Conservation (phyloP, 768 basidiomycete genomes). For the Tylopilus subfusipes region DNA sequence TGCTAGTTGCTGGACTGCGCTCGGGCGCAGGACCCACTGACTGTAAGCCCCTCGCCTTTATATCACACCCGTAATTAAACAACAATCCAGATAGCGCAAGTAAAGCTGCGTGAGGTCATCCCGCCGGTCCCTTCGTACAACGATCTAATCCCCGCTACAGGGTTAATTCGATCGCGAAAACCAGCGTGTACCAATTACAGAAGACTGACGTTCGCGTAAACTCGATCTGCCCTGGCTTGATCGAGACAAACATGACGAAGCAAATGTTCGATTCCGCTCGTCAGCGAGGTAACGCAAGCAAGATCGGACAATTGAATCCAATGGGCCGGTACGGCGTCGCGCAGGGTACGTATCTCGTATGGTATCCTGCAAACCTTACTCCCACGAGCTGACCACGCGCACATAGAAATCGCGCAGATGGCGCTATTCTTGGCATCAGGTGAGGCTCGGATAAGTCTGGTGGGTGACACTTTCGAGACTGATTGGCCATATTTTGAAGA, state of each 20-base stretch:
- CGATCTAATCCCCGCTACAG: slow-evolving; percentile 36
- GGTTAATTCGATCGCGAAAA: slow-evolving; percentile 86
- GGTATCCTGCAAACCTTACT: slow-evolving; percentile 10
- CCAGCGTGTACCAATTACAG: slow-evolving; percentile 73
- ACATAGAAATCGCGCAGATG: slow-evolving; percentile 77
- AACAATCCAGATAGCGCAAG: slow-evolving; percentile 72
- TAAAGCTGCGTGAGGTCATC: slow-evolving; percentile 76
- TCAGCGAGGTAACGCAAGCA: slow-evolving; percentile 63
- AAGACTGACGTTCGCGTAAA: slow-evolving; percentile 86
- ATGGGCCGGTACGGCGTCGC: slow-evolving; percentile 77
- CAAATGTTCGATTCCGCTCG: slow-evolving; percentile 76
- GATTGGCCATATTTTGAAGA: slow-evolving; percentile 41
- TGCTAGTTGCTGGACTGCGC: slow-evolving; percentile 75
- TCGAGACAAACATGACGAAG: slow-evolving; percentile 90
- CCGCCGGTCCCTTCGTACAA: not conserved
- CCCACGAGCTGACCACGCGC: slow-evolving; percentile 11
- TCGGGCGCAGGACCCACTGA: slow-evolving; percentile 81
- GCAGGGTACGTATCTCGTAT: slow-evolving; percentile 50
- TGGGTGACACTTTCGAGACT: slow-evolving; percentile 3
- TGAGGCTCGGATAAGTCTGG: slow-evolving; percentile 31
- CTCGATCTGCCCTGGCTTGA: slow-evolving; percentile 85
- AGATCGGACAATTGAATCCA: slow-evolving; percentile 80
- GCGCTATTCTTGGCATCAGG: slow-evolving; percentile 88
- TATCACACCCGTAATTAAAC: slow-evolving; percentile 10
- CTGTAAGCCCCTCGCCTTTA: slow-evolving; percentile 46